phyloP scores from a whole-genome alignment of 139 green algal species.

The Choricystis sp. region DNA sequence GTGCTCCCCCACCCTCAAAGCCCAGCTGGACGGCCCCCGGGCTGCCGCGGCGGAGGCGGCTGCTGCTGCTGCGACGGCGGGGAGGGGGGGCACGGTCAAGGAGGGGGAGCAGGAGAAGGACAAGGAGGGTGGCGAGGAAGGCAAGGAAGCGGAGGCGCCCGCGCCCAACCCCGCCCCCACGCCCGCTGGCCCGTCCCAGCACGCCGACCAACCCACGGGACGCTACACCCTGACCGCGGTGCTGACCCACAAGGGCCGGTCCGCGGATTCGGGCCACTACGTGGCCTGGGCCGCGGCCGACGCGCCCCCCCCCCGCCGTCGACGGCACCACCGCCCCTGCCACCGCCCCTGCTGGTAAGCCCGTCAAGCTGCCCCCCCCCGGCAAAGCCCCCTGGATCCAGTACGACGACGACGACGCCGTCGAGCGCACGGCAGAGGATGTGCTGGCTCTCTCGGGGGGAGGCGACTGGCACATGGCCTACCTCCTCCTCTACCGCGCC shows the following conservation, averaged over 20 bases:
- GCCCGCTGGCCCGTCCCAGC: neutral
- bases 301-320: too few relatives aligned
- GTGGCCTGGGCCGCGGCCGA: constrained; percentile 84
- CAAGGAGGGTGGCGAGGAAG: constrained; percentile 8
- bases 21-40: constrained; percentile 55
- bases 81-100: constrained; percentile 9
- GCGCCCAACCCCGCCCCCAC: constrained; percentile 13
- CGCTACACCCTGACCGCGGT: constrained; percentile 79
- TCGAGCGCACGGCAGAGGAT: constrained; percentile 64
- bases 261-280: constrained; percentile 91
- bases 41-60: constrained; percentile 12
- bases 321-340: constrained; percentile 27
- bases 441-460: constrained; percentile 73
- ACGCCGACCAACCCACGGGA: constrained; percentile 33
- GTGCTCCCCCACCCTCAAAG: constrained; percentile 65
- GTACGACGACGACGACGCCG: constrained; percentile 91
- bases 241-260: constrained; percentile 96
- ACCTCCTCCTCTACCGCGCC: constrained; percentile 77
- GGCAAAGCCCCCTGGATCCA: constrained; percentile 69
- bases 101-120: constrained; percentile 27
- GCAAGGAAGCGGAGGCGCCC: constrained; percentile 6
- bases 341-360: too few relatives aligned
- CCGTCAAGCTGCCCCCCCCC: too few relatives aligned
- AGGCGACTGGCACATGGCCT: constrained; percentile 96
- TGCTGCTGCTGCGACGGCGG: too few relatives aligned